phyloP scores from a whole-genome alignment of 192 early-diverging fungal genomes.

The Fimicolochytrium jonesii region DNA sequence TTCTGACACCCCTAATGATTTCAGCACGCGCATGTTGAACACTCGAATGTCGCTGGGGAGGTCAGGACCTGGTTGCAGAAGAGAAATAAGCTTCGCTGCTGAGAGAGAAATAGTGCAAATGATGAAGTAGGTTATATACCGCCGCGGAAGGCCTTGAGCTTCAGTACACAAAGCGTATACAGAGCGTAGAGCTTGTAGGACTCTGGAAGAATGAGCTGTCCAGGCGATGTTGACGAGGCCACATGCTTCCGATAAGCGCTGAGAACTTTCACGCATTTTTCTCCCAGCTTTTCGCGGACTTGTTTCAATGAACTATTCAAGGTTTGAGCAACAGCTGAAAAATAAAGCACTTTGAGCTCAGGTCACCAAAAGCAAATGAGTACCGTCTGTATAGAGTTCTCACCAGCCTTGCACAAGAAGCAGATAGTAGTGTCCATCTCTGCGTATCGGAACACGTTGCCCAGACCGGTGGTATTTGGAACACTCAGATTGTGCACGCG shows the following conservation, averaged over 20 bases:
- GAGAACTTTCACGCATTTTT: slow-evolving; percentile 84
- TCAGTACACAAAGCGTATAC: slow-evolving; percentile 78
- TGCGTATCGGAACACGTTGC: slow-evolving; percentile 81
- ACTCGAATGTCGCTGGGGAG: slow-evolving; percentile 79
- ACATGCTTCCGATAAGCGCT: slow-evolving; percentile 89
- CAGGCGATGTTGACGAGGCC: slow-evolving; percentile 80
- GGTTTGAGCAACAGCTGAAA: slow-evolving; percentile 66
- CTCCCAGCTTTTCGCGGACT: slow-evolving; percentile 78
- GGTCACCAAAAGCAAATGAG: not conserved
- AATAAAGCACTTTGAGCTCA: no score
- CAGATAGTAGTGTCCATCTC: slow-evolving; percentile 91
- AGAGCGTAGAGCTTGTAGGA: slow-evolving; percentile 91
- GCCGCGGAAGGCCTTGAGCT: slow-evolving; percentile 74
- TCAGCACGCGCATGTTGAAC: slow-evolving; percentile 72
- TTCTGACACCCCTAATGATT: slow-evolving; percentile 68
- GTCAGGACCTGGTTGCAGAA: slow-evolving; percentile 60
- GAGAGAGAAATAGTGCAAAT: no score
- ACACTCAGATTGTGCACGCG: slow-evolving; percentile 85
- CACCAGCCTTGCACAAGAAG: slow-evolving; percentile 75
- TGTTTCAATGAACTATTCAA: slow-evolving; percentile 63
- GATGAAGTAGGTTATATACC: slow-evolving; percentile 41
- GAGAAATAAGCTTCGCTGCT: not conserved
- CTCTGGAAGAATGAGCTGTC: slow-evolving; percentile 93
- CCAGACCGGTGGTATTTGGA: slow-evolving; percentile 68
- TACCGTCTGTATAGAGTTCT: not conserved